Evolutionary conservation across 495 filamentous ascomycete species (phyloP).

Genomic region (Penicillium argentinense): DNA sequence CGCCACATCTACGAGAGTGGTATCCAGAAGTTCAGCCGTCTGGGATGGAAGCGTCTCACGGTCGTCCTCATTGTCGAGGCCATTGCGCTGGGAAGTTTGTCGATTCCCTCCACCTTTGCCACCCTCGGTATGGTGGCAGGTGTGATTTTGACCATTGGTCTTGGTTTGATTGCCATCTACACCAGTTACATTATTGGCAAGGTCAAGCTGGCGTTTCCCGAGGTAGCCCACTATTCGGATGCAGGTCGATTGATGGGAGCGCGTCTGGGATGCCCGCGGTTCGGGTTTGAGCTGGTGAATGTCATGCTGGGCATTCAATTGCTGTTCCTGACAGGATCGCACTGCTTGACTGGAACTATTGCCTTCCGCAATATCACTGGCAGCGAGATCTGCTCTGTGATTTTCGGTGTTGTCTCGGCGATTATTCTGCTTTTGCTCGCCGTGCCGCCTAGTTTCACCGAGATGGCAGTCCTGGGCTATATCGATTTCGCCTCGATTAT

Average conservation of each 20-base stretch:
- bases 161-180: slow-evolving; percentile 32
- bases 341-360: slow-evolving; percentile 66
- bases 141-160: slow-evolving; percentile 46
- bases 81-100: slow-evolving; percentile 58
- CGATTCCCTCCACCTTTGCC: slow-evolving; percentile 54
- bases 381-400: slow-evolving; percentile 57
- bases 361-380: slow-evolving; percentile 58
- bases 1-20: slow-evolving; percentile 9
- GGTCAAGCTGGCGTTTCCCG: slow-evolving; percentile 61
- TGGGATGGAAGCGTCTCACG: slow-evolving; percentile 15
- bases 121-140: slow-evolving; percentile 55
- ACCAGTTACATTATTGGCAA: slow-evolving; percentile 67
- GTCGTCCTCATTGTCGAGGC: slow-evolving; percentile 56
- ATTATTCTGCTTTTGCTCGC: slow-evolving; percentile 57
- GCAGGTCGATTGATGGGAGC: slow-evolving; percentile 51
- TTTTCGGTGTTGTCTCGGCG: slow-evolving; percentile 58
- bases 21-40: slow-evolving; percentile 14
- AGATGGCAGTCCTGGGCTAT: slow-evolving; percentile 56
- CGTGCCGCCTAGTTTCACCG: slow-evolving; percentile 51
- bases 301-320: slow-evolving; percentile 57
- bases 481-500: slow-evolving; percentile 29
- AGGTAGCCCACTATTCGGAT: slow-evolving; percentile 62
- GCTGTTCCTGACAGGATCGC: slow-evolving; percentile 64
- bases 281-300: slow-evolving; percentile 58
- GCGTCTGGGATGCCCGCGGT: slow-evolving; percentile 15